phyloP scores from a whole-genome alignment of 2,329 filamentous ascomycete species.

The Polytolypa hystricis region DNA sequence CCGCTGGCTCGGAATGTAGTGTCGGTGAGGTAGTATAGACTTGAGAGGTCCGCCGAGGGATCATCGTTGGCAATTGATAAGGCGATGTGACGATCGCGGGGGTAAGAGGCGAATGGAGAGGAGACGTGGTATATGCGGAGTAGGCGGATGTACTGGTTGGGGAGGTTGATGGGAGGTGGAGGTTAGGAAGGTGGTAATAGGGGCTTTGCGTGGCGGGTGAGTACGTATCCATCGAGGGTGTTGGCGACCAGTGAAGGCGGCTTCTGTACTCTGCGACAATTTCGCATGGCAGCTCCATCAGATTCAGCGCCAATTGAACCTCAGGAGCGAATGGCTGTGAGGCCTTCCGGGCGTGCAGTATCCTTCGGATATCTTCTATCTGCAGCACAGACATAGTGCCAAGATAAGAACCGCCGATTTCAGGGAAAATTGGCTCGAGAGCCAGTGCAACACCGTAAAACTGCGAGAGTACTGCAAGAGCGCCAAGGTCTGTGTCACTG shows the following conservation, averaged over 20 bases:
- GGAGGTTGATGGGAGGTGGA: slow-evolving; percentile 23
- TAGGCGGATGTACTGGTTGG: slow-evolving; percentile 28
- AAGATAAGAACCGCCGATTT: slow-evolving; percentile 82
- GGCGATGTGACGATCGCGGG: slow-evolving; percentile 28
- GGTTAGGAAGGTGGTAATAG: slow-evolving; percentile 23
- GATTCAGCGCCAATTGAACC: slow-evolving; percentile 49
- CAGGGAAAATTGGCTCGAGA: slow-evolving; percentile 82
- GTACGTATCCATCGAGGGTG: slow-evolving; percentile 27
- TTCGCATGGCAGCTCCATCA: slow-evolving; percentile 65
- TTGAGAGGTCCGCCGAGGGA: slow-evolving; percentile 23
- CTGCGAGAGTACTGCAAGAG: slow-evolving; percentile 75
- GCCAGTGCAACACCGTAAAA: slow-evolving; percentile 83
- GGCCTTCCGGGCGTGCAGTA: slow-evolving; percentile 58
- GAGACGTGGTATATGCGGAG: slow-evolving; percentile 29
- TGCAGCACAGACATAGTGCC: slow-evolving; percentile 67
- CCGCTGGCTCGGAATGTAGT: slow-evolving; percentile 24
- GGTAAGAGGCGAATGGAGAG: slow-evolving; percentile 29
- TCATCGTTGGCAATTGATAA: slow-evolving; percentile 24
- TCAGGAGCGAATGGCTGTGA: slow-evolving; percentile 47
- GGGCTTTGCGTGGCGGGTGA: slow-evolving; percentile 26
- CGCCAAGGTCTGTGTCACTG: slow-evolving; percentile 62
- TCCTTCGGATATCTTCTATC: slow-evolving; percentile 74
- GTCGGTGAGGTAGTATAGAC: slow-evolving; percentile 27
- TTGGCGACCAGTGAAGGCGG: slow-evolving; percentile 52
- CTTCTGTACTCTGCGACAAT: slow-evolving; percentile 57